Conservation (phyloP, 768 basidiomycete species). For the Mycena crocata region DNA sequence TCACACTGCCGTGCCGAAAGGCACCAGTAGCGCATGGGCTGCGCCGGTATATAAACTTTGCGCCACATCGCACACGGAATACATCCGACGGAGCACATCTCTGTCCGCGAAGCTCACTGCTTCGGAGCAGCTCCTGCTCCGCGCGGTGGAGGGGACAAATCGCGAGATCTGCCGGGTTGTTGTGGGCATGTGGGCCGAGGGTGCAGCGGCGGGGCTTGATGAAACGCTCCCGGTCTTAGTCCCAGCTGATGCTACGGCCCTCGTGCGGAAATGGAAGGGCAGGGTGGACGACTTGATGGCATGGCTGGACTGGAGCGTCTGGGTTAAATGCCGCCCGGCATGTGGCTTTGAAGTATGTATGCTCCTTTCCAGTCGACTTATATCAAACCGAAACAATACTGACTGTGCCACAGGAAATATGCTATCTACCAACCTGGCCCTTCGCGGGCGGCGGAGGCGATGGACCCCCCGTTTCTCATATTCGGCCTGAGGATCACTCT, state of each 20-base stretch:
- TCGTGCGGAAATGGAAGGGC: conserved; percentile 29
- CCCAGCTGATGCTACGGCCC: conserved; percentile 12
- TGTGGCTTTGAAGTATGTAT: conserved; percentile 36
- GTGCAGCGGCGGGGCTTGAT: conserved; percentile 33
- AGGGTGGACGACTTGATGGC: conserved; percentile 26
- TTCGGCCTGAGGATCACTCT: too few relatives aligned
- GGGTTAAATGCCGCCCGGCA: conserved; percentile 38
- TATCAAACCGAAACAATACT: not conserved
- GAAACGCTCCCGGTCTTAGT: conserved; percentile 9
- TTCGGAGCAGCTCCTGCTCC: conserved; percentile 33
- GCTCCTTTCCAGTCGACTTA: too few relatives aligned
- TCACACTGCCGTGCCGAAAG: conserved; percentile 30
- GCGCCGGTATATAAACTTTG: conserved; percentile 47
- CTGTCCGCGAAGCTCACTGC: conserved; percentile 32
- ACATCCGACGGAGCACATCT: conserved; percentile 29
- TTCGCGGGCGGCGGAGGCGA: conserved; percentile 22
- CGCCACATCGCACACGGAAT: conserved; percentile 45
- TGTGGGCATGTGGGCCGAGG: conserved; percentile 35
- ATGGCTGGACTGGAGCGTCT: conserved; percentile 41
- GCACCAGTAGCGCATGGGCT: conserved; percentile 46
- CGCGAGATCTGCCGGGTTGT: conserved; percentile 38
- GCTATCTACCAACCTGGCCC: conserved; percentile 40
- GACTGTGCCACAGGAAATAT: conserved; percentile 31
- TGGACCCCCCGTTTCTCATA: too few relatives aligned
- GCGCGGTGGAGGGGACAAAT: conserved; percentile 32